Base-by-base conservation (phyloP, 1,139 yeast species). In the Yamadazyma mexicana region DNA sequence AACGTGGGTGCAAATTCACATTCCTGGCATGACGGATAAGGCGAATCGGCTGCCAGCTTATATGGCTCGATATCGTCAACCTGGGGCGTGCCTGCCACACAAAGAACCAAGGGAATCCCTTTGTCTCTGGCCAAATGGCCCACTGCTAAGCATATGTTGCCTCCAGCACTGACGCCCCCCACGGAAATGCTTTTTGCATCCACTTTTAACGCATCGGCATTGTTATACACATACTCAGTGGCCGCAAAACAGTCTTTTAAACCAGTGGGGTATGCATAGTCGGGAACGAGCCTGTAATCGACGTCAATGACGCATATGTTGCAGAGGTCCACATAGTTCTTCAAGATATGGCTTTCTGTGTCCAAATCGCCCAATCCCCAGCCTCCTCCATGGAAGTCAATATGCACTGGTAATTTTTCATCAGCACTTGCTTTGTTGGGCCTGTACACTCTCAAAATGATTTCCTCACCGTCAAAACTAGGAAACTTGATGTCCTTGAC, bases 161-260 rank as follows among this genome's bases (percentile, higher is more conserved):
- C 76, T 16, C 77, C 79, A 10, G 79, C 78, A 2, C 77, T 70
- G 1, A 73, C 68, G 1, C 79, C 79, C 7, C 69, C 77, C 25
- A 69, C 55, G n/a, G 69, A 65, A 14, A 73, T 55, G 39, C 62
- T 66, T 24, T 51, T 48, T 20, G 48, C 49, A 43, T 73, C 58
- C 33, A 69, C 55, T 4, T 52, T 53, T 28, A 69, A 51, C 30
- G 26, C n/a, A 5, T 51, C 47, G 1, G 51, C 58, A n/a, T 45
- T 37, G 23, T 48, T 49, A 29, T 48, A 44, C 2, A 50, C 52
- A 48, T 53, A 60, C 32, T 58, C 35, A 23, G 51, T 42, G 3
- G 62, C 50, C 31, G 62, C 75, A 51, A 59, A 69, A 30, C 75
- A 54, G 50, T 75, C 79, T 17, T 69, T 62, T 2, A 70, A 63